Evolutionary conservation across 2,329 filamentous ascomycete species (phyloP), one percentile per base, ranked within the genome.

Genomic region (Diaporthe citriasiana): DNA sequence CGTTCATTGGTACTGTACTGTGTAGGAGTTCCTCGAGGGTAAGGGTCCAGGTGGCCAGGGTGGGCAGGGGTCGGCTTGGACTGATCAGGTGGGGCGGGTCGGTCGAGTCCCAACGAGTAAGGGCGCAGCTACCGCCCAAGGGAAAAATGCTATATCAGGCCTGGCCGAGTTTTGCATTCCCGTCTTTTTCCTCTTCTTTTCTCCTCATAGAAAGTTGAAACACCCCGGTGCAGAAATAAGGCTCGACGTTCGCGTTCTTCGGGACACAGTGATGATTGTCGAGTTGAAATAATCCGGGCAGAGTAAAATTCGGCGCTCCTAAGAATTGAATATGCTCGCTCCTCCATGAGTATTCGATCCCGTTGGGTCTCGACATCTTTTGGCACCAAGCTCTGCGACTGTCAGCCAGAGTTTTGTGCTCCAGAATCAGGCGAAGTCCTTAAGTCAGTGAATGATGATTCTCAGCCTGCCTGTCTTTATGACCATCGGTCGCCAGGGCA

Each of bases 301-400:
- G 87, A 91, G 82, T 75, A 81, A 63, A 86, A 87, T 82, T 80
- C 86, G 89, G 87, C 85, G 88, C 88, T 90, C 90, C 83, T 84
- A 90, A 91, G 89, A 91, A 91, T 90, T 90, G 88, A 86, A 83
- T 87, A 89, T 84, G 89, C 87, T 82, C 80, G 78, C 59, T 73
- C 53, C 57, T 76, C 83, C 83, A 84, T 89, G 82, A 84, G 79
- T 88, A 85, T 85, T 85, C 88, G 87, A 87, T 91, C 88, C 89
- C 89, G 89, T 91, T 90, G 88, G 89, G 89, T 86, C 83, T 87
- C 89, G 87, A 90, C 88, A 90, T 88, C 78, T 33, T 59, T 70
- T 69, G 56, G 74, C 68, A 70, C 8, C 38, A 50, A 27, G 55
- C 19, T 3, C 35, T 71, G 33, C 56, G 27, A 40, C n/a, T 75